Evolutionary conservation across 257 asterid genomes (phyloP).

Genomic region (Nicotiana tabacum): DNA sequence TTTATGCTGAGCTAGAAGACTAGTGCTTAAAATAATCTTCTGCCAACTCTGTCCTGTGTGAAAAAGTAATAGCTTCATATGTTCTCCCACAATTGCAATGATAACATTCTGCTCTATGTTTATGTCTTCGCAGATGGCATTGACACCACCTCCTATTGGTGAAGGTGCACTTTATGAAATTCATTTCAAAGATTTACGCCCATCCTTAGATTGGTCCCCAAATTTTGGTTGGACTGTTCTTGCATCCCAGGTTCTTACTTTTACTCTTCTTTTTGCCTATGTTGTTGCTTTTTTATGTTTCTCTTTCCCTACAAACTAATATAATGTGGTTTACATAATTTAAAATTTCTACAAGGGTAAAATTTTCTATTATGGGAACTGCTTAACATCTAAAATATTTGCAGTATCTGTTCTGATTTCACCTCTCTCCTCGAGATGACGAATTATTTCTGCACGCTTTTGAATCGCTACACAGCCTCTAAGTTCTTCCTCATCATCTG

Average conservation of each 20-base stretch:
- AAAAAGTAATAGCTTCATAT: not conserved
- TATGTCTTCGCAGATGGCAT: slow-evolving; percentile 39
- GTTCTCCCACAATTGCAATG: not conserved
- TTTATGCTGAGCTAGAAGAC: not conserved
- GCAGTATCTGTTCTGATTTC: not conserved
- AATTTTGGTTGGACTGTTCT: slow-evolving; percentile 67
- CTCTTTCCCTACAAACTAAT: not conserved
- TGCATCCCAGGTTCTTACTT: slow-evolving; percentile 41
- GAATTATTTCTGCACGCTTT: no score
- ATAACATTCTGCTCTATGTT: slow-evolving; percentile 11
- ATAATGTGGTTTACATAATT: not conserved
- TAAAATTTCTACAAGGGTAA: not conserved
- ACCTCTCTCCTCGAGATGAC: no score
- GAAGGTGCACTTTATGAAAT: slow-evolving; percentile 56
- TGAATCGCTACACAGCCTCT: not conserved
- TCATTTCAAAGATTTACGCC: slow-evolving; percentile 58
- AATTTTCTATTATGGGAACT: not conserved
- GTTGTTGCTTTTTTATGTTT: not conserved
- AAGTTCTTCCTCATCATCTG: not conserved
- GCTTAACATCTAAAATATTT: not conserved
- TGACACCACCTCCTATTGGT: slow-evolving; percentile 56
- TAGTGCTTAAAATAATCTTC: not conserved
- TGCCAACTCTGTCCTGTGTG: not conserved
- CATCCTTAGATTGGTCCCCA: slow-evolving; percentile 78
- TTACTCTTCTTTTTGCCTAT: not conserved